A percentile compares a stretch with the other conserved stretches of the same genome.
These are phyloP conservation scores for Trypanosoma melophagium DNA, from an alignment of 208 protist species.

Conservation along the genomic window DNA sequence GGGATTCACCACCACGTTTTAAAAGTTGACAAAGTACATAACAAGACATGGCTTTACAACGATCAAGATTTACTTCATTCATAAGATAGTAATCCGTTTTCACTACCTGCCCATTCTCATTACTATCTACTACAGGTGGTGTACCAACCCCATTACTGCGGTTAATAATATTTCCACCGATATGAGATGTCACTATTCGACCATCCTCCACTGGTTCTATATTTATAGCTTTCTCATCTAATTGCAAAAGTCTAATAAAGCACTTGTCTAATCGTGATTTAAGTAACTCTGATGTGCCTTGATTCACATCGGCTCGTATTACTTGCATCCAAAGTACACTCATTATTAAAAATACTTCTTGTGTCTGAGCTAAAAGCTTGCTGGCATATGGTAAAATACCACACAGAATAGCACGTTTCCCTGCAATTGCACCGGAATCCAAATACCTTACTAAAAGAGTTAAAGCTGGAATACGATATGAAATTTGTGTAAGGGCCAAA, in stretches of 20 bases:
- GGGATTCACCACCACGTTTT: constrained; percentile 50
- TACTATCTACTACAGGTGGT: background rate
- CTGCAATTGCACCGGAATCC: constrained; percentile 95
- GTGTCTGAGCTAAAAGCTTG: constrained; percentile 92
- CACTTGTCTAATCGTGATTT: constrained; percentile 59
- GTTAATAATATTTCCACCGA: background rate
- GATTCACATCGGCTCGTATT: constrained; percentile 53
- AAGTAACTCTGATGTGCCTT: constrained; percentile 62
- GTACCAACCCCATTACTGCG: background rate
- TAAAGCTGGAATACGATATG: constrained; percentile 94
- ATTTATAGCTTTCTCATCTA: constrained; percentile 83
- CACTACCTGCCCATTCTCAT: background rate
- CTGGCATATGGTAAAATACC: constrained; percentile 98
- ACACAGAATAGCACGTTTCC: constrained; percentile 93
- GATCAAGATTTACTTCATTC: constrained; percentile 56
- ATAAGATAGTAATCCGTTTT: constrained; percentile 84
- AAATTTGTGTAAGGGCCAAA: constrained; percentile 92
- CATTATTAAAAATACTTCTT: constrained; percentile 74
- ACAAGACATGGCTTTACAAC: constrained; percentile 90
- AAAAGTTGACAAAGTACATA: constrained; percentile 92
- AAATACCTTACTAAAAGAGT: constrained; percentile 95
- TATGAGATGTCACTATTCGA: constrained; percentile 26
- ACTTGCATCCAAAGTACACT: constrained; percentile 88
- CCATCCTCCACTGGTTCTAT: constrained; percentile 81
- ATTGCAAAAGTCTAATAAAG: constrained; percentile 67